A percentile compares a stretch with the other conserved stretches of the same genome.
These are phyloP conservation scores for Colletotrichum karsti DNA, from an alignment of 2,329 filamentous ascomycete genomes.

Conservation along the genomic window DNA sequence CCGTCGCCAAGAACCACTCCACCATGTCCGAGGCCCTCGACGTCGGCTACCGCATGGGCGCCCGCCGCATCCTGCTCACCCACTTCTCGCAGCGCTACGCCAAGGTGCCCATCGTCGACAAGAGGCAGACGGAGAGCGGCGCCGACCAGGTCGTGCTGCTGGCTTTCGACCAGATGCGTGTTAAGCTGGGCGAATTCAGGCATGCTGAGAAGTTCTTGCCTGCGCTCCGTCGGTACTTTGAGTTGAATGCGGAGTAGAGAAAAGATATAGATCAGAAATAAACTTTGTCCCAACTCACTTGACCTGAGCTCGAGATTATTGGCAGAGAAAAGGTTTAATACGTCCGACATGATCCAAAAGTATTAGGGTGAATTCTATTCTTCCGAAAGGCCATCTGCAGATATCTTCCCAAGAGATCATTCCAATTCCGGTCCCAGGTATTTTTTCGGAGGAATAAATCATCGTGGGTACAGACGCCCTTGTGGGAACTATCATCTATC, in stretches of 20 bases:
- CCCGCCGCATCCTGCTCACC: conserved; percentile 83
- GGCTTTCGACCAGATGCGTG: conserved; percentile 82
- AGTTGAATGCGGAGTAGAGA: conserved; percentile 42
- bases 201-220: conserved; percentile 70
- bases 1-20: conserved; percentile 86
- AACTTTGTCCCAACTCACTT: too few relatives aligned
- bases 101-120: conserved; percentile 68
- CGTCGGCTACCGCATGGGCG: conserved; percentile 81
- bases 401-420: too few relatives aligned
- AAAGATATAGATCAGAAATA: too few relatives aligned
- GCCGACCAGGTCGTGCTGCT: conserved; percentile 72
- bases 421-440: too few relatives aligned
- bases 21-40: conserved; percentile 87
- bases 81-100: conserved; percentile 97
- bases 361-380: too few relatives aligned
- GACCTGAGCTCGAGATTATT: too few relatives aligned
- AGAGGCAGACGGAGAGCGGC: conserved; percentile 39
- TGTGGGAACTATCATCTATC: too few relatives aligned
- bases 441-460: too few relatives aligned
- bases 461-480: too few relatives aligned
- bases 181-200: conserved; percentile 75
- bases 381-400: too few relatives aligned
- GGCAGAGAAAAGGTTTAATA: too few relatives aligned
- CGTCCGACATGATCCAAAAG: too few relatives aligned
- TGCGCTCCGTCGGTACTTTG: conserved; percentile 66